Conservation (phyloP, 176 grass and related monocot species). For the Avena sativa region DNA sequence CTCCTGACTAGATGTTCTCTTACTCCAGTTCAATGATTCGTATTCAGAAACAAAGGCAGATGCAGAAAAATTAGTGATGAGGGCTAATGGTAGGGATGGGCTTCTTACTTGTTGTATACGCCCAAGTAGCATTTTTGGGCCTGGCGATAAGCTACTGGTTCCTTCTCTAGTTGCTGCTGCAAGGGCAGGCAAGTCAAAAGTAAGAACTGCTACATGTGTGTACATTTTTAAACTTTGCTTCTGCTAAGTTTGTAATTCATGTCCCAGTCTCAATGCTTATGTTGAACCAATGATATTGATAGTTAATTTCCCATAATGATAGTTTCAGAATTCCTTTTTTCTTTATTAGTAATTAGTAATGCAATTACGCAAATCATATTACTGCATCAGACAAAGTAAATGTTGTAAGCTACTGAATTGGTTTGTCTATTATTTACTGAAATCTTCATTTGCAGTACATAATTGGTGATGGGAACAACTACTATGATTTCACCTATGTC, state of each 20-base stretch:
- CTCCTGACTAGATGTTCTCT: constrained; percentile 57
- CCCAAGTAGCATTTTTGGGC: constrained; percentile 98
- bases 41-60: constrained; percentile 99
- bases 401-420: background rate
- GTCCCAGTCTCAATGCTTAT: constrained; percentile 2
- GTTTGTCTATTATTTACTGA: background rate
- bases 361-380: constrained; percentile 22
- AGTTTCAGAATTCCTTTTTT: background rate
- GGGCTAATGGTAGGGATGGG: constrained; percentile 81
- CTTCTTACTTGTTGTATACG: constrained; percentile 98
- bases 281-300: constrained; percentile 14
- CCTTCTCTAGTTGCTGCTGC: constrained; percentile 91
- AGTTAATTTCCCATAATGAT: constrained; percentile 1
- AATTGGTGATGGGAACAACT: constrained; percentile 94
- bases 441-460: constrained; percentile 65
- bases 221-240: constrained; percentile 28
- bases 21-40: constrained; percentile 94
- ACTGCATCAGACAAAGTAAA: constrained; percentile 12
- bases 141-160: constrained; percentile 95
- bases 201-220: constrained; percentile 46
- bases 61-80: constrained; percentile 87
- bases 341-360: constrained; percentile 18
- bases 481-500: constrained; percentile 96
- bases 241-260: constrained; percentile 21
- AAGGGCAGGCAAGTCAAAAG: constrained; percentile 92